Evolutionary conservation across 352 stramenopile species (phyloP).

Genomic region (Phytophthora fragariaefolia): DNA sequence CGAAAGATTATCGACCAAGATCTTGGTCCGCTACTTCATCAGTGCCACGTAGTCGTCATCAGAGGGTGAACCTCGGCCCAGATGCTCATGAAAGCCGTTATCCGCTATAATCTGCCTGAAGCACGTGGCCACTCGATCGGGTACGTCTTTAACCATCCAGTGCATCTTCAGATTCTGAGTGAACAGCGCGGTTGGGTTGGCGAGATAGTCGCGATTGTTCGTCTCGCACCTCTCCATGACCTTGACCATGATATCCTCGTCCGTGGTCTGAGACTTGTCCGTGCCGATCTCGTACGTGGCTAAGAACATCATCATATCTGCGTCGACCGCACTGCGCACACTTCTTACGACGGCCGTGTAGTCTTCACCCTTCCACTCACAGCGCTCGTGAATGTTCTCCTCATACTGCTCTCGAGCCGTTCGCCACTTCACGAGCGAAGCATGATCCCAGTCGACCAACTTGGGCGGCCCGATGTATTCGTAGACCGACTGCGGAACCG

Average conservation of each 20-base stretch:
- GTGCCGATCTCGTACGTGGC: conserved; percentile 17
- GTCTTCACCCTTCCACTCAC: conserved; percentile 10
- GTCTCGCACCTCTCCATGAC: conserved; percentile 8
- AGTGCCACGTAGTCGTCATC: background rate
- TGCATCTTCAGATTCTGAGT: conserved; percentile 21
- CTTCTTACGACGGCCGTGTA: conserved; percentile 6
- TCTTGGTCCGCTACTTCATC: background rate
- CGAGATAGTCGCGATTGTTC: conserved; percentile 5
- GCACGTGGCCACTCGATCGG: conserved; percentile 8
- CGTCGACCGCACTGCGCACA: conserved; percentile 1
- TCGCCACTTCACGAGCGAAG: conserved; percentile 19
- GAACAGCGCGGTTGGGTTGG: conserved; percentile 16
- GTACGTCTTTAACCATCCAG: conserved; percentile 12
- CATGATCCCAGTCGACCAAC: conserved; percentile 19
- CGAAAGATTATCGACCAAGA: background rate
- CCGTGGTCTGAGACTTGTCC: background rate
- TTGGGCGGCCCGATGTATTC: conserved; percentile 13
- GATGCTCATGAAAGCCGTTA: conserved; percentile 3
- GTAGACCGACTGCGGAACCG: conserved; percentile 18
- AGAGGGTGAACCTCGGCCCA: background rate
- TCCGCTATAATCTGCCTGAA: conserved; percentile 3
- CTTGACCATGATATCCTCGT: conserved; percentile 5
- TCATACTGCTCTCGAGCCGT: conserved; percentile 19
- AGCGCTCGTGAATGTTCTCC: conserved; percentile 17
- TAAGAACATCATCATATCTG: conserved; percentile 13